Base-by-base conservation (phyloP, 768 basidiomycete species). In the Russula earlei region DNA sequence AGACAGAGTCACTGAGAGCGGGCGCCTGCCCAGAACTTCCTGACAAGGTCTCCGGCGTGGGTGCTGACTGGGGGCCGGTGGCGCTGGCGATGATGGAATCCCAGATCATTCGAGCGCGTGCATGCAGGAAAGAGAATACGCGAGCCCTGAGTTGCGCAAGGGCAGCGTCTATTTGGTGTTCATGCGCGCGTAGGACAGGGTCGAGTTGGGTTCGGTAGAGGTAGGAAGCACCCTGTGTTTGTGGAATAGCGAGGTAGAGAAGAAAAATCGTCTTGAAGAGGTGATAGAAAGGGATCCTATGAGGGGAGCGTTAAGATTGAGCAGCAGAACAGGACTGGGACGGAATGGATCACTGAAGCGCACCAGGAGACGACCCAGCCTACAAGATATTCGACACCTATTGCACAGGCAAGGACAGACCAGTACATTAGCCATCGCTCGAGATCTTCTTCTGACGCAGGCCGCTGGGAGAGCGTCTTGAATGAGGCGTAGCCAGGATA, bases 351-450 rank as follows among this genome's bases (percentile, higher is more conserved):
- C n/a, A n/a, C n/a, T 29, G 37, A 20, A 7, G 73, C 85, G 64
- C 63, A 90, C 93, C 92, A 93, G 58, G 83, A 88, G 29, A 95
- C 72, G 15, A 85, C 70, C 90, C 92, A 94, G 65, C 93, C 91
- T 9, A 84, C 85, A 25, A 88, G 74, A 64, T 86, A 87, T 69
- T 96, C 93, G 5, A 89, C 71, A 4, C 81, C 84, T 15, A 92
- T 78, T 64, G 92, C 81, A 66, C 85, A 87, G 2, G 88, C 87
- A 3, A 90, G 77, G 0, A 89, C 87, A n/a, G 83, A 84, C 93
- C 94, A 97, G 65, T 96, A 97, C 89, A 92, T 94, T 52, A 97
- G 77, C 92, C 94, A 96, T 70, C 91, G 76, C 67, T 96, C 94
- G 9, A 94, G 75, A 43, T 91, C 90, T 49, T 77, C 79, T 64